Percentiles rank a stretch among this genome's conserved stretches.
phyloP scores from a whole-genome alignment of 2,329 filamentous ascomycete species.

The Fusarium fracticaudum region DNA sequence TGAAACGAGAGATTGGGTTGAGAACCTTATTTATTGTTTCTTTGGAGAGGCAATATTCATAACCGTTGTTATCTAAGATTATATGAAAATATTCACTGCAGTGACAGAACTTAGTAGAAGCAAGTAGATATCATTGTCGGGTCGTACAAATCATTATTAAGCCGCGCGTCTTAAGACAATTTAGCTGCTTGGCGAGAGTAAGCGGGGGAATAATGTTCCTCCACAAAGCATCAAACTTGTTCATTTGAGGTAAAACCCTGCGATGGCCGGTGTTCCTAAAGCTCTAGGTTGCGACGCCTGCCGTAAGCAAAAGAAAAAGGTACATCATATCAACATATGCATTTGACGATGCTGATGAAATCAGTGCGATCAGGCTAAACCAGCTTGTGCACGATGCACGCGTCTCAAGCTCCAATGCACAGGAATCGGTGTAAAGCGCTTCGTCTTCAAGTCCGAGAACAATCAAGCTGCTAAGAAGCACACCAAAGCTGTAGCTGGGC shows the following conservation, averaged over 20 bases:
- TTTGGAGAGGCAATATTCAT: not conserved
- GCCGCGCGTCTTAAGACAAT: not conserved
- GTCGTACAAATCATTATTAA: not conserved
- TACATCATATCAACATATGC: not conserved
- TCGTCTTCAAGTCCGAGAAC: slow-evolving; percentile 3
- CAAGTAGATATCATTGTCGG: no score
- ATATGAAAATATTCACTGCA: not conserved
- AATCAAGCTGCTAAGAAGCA: not conserved
- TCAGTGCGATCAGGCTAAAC: slow-evolving; percentile 27
- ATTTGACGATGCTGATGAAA: not conserved
- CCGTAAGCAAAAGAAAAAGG: slow-evolving; percentile 20
- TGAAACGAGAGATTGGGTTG: not conserved
- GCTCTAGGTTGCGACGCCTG: slow-evolving; percentile 2
- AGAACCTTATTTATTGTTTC: not conserved
- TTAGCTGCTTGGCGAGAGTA: not conserved
- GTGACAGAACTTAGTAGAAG: not conserved
- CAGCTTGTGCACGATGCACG: slow-evolving; percentile 1
- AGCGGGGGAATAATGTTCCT: not conserved
- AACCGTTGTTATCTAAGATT: not conserved
- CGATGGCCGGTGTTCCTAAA: slow-evolving; percentile 14
- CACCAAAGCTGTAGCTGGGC: not conserved
- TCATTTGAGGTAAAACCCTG: not conserved
- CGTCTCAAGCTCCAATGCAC: slow-evolving; percentile 1
- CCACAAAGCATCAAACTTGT: not conserved
- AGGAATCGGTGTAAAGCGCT: slow-evolving; percentile 7